Evolutionary conservation across 495 filamentous ascomycete genomes (phyloP).

Genomic region (Podospora bellae-mahoneyi): DNA sequence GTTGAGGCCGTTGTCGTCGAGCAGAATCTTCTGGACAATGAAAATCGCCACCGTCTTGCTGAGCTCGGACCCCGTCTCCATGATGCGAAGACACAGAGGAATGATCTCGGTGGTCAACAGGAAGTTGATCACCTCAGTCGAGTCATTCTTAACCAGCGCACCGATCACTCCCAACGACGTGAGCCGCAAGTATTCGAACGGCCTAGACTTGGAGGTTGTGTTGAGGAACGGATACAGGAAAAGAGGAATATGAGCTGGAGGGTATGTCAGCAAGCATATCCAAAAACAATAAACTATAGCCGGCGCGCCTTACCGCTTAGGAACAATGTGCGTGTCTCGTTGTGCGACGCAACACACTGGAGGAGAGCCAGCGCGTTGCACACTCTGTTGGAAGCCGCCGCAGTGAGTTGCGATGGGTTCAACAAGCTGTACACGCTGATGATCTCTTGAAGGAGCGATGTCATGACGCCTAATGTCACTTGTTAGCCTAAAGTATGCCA

Average conservation of each 20-base stretch:
- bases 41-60: slow-evolving; percentile 99
- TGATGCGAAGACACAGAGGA: slow-evolving; percentile 93
- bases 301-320: slow-evolving; percentile 65
- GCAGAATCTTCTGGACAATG: slow-evolving; percentile 99
- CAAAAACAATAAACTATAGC: not conserved
- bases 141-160: slow-evolving; percentile 98
- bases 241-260: slow-evolving; percentile 89
- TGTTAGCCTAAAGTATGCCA: slow-evolving; percentile 12
- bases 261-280: slow-evolving; percentile 18
- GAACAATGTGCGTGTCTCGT: slow-evolving; percentile 90
- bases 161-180: slow-evolving; percentile 98
- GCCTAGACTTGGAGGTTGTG: slow-evolving; percentile 95
- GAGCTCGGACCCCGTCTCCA: slow-evolving; percentile 98
- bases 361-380: slow-evolving; percentile 96
- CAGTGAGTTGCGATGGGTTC: slow-evolving; percentile 94
- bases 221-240: slow-evolving; percentile 99
- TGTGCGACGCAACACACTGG: slow-evolving; percentile 96
- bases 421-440: slow-evolving; percentile 97
- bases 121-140: slow-evolving; percentile 97
- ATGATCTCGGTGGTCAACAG: slow-evolving; percentile 98
- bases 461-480: slow-evolving; percentile 79
- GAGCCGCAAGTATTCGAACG: slow-evolving; percentile 96
- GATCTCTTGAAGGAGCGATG: slow-evolving; percentile 93
- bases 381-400: slow-evolving; percentile 92
- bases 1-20: slow-evolving; percentile 94